Percentiles rank a stretch among this genome's conserved stretches.
Evolutionary conservation across 192 early-diverging fungal species (phyloP).

Genomic region (Podila verticillata): DNA sequence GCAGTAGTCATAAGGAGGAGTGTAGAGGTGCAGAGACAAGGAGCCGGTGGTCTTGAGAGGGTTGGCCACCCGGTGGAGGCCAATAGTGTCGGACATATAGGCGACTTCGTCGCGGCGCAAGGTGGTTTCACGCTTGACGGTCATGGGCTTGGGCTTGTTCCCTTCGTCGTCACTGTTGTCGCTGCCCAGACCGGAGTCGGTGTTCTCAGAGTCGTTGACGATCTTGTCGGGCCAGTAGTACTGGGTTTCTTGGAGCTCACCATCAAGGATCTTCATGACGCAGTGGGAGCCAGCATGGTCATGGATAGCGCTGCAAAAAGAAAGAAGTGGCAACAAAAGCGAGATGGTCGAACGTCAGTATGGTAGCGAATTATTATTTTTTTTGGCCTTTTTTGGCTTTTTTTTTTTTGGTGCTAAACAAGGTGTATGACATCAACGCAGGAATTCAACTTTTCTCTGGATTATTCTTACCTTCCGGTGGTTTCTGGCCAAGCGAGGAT

Average conservation of each 20-base stretch:
- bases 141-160: constrained; percentile 41
- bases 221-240: constrained; percentile 77
- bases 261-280: constrained; percentile 91
- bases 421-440: constrained; percentile 1
- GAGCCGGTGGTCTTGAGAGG: constrained; percentile 64
- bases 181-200: constrained; percentile 43
- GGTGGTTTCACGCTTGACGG: constrained; percentile 59
- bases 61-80: constrained; percentile 87
- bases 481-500: constrained; percentile 87
- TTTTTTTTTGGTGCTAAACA: constrained; percentile 4
- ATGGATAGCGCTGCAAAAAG: constrained; percentile 81
- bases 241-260: constrained; percentile 79
- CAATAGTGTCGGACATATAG: constrained; percentile 92
- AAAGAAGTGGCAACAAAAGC: not conserved
- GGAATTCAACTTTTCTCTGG: not conserved
- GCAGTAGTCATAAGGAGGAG: constrained; percentile 87
- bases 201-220: constrained; percentile 30
- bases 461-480: constrained; percentile 61
- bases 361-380: constrained; percentile 5
- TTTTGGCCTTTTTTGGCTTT: not conserved
- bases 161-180: constrained; percentile 40
- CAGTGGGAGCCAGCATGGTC: constrained; percentile 93
- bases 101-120: constrained; percentile 74
- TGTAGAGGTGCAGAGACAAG: constrained; percentile 92
- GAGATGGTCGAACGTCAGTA: constrained; percentile 4